Evolutionary conservation across 2,329 filamentous ascomycete genomes (phyloP).

Genomic region (Macrophomina tecta): DNA sequence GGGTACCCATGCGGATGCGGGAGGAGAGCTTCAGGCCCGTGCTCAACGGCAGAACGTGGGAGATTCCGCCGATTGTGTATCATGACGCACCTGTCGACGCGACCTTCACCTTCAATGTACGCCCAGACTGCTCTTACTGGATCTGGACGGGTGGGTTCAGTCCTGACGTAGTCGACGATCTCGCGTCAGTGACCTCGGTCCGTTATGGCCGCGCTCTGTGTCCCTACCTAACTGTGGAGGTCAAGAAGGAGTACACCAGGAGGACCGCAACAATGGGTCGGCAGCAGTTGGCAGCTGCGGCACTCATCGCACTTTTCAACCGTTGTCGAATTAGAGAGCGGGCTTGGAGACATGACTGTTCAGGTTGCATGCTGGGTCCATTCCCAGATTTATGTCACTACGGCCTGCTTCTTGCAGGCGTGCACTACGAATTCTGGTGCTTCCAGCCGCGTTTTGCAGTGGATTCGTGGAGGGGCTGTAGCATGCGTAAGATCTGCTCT

Average conservation of each 20-base stretch:
- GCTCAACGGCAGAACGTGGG: not conserved
- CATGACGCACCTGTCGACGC: not conserved
- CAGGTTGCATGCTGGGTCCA: not conserved
- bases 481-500: not conserved
- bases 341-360: not conserved
- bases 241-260: not conserved
- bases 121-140: not conserved
- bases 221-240: not conserved
- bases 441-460: not conserved
- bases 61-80: not conserved
- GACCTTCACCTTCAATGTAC: not conserved
- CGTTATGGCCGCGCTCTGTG: not conserved
- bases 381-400: not conserved
- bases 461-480: not conserved
- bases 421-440: conserved; percentile 1
- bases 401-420: not conserved
- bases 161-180: not conserved
- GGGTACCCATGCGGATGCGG: not conserved
- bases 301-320: not conserved
- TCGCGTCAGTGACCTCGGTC: not conserved
- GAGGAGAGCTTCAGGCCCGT: not conserved
- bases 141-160: not conserved
- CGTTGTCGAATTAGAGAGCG: not conserved
- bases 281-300: not conserved
- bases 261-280: not conserved